Evolutionary conservation across 768 basidiomycete species (phyloP).

Genomic region (Lactarius indigo): DNA sequence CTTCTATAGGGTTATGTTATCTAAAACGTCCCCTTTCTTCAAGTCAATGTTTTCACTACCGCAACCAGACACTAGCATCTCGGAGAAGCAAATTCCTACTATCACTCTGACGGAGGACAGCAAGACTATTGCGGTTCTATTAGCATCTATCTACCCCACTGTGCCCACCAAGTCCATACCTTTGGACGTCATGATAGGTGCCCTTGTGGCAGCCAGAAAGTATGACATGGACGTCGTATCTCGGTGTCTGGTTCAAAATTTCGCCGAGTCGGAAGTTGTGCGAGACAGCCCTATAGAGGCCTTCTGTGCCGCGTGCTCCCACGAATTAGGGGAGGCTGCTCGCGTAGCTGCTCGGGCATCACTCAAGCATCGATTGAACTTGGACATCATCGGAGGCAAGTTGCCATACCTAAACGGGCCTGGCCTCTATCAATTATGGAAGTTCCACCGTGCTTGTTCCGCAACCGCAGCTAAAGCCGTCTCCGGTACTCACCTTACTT

Average conservation of each 20-base stretch:
- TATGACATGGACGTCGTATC: neutral
- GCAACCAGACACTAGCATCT: neutral
- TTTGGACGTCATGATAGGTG: neutral
- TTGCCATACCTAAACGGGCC: slow-evolving; percentile 6
- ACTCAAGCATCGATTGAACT: neutral
- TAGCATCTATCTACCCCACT: neutral
- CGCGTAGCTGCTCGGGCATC: slow-evolving; percentile 9
- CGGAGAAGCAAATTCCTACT: neutral
- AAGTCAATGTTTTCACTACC: neutral
- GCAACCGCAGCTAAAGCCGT: neutral
- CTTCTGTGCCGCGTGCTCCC: neutral
- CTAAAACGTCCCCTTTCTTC: slow-evolving; percentile 15
- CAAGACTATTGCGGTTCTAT: neutral
- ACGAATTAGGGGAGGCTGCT: neutral
- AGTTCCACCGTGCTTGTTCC: slow-evolving; percentile 10
- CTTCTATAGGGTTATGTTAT: slow-evolving; percentile 8
- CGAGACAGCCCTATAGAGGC: neutral
- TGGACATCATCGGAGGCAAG: slow-evolving; percentile 1
- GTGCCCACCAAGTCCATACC: neutral
- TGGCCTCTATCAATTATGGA: slow-evolving; percentile 3
- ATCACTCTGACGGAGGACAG: neutral
- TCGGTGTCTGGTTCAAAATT: neutral
- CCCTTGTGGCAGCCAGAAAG: neutral
- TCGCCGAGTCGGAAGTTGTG: neutral
- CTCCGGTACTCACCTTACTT: neutral